phyloP scores from a whole-genome alignment of 352 stramenopile species.

The Pythium sukuiense region DNA sequence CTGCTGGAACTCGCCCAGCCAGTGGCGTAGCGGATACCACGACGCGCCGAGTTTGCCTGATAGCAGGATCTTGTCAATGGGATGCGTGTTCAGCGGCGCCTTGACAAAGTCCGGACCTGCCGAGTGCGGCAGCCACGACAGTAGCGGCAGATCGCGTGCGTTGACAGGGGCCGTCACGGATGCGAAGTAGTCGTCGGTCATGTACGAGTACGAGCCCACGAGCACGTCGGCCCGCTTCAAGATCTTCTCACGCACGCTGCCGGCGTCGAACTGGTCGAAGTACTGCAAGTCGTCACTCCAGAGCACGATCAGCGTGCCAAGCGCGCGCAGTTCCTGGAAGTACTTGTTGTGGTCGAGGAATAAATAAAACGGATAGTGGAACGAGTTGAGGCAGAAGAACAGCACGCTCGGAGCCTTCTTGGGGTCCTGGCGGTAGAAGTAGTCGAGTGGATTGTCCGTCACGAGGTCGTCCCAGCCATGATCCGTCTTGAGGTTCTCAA shows the following conservation, averaged over 20 bases:
- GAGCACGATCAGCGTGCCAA: slow-evolving; percentile 69
- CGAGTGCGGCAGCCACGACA: slow-evolving; percentile 70
- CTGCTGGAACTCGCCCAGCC: slow-evolving; percentile 55
- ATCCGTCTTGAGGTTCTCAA: slow-evolving; percentile 62
- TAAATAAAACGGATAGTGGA: slow-evolving; percentile 61
- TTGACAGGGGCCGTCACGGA: slow-evolving; percentile 47
- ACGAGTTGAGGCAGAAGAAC: slow-evolving; percentile 80
- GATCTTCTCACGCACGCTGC: slow-evolving; percentile 58
- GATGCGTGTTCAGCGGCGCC: slow-evolving; percentile 60
- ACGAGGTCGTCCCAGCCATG: slow-evolving; percentile 67
- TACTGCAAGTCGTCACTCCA: slow-evolving; percentile 84
- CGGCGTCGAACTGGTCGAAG: slow-evolving; percentile 75
- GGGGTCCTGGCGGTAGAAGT: slow-evolving; percentile 63
- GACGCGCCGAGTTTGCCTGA: slow-evolving; percentile 49
- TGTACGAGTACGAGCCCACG: slow-evolving; percentile 72
- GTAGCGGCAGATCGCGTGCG: slow-evolving; percentile 57
- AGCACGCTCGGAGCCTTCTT: slow-evolving; percentile 65
- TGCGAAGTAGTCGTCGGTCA: slow-evolving; percentile 79
- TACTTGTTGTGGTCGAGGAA: slow-evolving; percentile 62
- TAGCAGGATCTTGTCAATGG: slow-evolving; percentile 77
- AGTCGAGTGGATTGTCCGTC: slow-evolving; percentile 52
- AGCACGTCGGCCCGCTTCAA: slow-evolving; percentile 67
- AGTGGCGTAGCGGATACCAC: slow-evolving; percentile 72
- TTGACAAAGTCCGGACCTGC: slow-evolving; percentile 62
- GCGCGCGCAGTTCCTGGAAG: slow-evolving; percentile 62